A percentile compares a stretch with the other conserved stretches of the same genome.
Evolutionary conservation across 495 filamentous ascomycete genomes (phyloP).

Genomic region (Apodospora peruviana): DNA sequence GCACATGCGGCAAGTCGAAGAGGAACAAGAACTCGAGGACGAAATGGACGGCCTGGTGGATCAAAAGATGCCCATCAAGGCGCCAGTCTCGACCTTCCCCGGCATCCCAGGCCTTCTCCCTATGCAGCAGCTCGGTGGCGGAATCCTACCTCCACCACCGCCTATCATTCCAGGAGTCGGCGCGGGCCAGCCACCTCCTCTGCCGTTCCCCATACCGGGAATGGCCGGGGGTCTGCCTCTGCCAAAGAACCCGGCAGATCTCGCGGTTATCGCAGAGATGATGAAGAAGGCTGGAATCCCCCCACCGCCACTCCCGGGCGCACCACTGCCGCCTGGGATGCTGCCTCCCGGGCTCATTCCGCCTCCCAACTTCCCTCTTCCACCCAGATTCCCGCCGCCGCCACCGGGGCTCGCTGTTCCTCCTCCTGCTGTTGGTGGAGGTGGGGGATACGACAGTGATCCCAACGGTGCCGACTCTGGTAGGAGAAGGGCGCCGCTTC

Average conservation of each 20-base stretch:
- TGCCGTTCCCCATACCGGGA: slow-evolving; percentile 30
- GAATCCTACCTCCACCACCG: slow-evolving; percentile 27
- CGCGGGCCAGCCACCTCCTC: slow-evolving; percentile 30
- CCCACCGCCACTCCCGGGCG: slow-evolving; percentile 41
- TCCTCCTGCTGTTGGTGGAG: background rate
- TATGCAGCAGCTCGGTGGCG: slow-evolving; percentile 24
- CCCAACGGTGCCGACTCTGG: slow-evolving; percentile 1
- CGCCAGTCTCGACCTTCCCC: slow-evolving; percentile 37
- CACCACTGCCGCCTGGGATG: slow-evolving; percentile 35
- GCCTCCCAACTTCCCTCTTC: slow-evolving; percentile 31
- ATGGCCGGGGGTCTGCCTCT: slow-evolving; percentile 45
- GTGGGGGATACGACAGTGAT: background rate
- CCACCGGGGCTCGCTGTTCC: slow-evolving; percentile 5
- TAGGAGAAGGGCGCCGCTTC: slow-evolving; percentile 59
- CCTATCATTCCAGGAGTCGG: slow-evolving; percentile 22
- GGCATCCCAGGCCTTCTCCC: slow-evolving; percentile 49
- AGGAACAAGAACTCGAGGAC: slow-evolving; percentile 88
- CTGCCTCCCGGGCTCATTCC: slow-evolving; percentile 48
- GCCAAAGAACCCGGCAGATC: slow-evolving; percentile 55
- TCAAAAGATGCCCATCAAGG: slow-evolving; percentile 70
- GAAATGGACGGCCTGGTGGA: slow-evolving; percentile 91
- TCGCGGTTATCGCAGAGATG: slow-evolving; percentile 61
- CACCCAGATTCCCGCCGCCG: slow-evolving; percentile 22
- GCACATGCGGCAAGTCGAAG: slow-evolving; percentile 78
- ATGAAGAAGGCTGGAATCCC: slow-evolving; percentile 51